Base-by-base conservation (phyloP, 2,329 filamentous ascomycete species). In the Coniochaeta prunicola region DNA sequence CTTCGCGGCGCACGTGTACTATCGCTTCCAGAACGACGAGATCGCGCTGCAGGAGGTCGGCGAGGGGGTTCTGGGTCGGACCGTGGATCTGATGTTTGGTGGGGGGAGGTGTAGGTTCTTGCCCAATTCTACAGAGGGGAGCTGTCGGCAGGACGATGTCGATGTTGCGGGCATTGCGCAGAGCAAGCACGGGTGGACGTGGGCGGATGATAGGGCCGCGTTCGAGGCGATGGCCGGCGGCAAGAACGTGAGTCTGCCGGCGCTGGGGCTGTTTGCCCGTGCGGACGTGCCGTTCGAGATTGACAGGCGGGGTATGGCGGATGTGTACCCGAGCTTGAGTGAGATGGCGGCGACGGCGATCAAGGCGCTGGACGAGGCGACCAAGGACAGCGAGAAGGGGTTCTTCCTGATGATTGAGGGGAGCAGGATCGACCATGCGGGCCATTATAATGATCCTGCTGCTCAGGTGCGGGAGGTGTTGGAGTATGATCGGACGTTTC, bases 401-500 rank as follows among this genome's bases (percentile, higher is more conserved):
- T 99, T 97, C 79, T 99, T 99, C 75, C 79, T 99, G 66, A 96
- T 99, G 93, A 96, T 99, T 61, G 94, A 99, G 74, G 94, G 92
- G 4, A 96, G 91, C 67, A 83, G 94, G 45, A 97, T 99, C 67
- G 94, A 99, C 68, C 94, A 99, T 70, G 93, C 94, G 4, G 94
- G 92, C 7, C 90, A 94, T 70, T 84, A 83, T 63, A 94, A 94
- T 66, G 90, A 94, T 66, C 90, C 90, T 0, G 90, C 88, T 10
- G 89, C 90, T 0, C 90, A 94, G 68, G 90, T 93, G 12, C 87
- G 90, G 65, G 94, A 99, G 73, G 93, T 99, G 0, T 79, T 97
- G n/a, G 93, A 92, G 57, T 99, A 96, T 67, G 94, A 99, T 78
- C 86, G 83, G 72, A 82, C 94, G 1, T 96, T 99, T 74, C 79